phyloP scores from a whole-genome alignment of 2,329 filamentous ascomycete species.

The Calonectria montana region DNA sequence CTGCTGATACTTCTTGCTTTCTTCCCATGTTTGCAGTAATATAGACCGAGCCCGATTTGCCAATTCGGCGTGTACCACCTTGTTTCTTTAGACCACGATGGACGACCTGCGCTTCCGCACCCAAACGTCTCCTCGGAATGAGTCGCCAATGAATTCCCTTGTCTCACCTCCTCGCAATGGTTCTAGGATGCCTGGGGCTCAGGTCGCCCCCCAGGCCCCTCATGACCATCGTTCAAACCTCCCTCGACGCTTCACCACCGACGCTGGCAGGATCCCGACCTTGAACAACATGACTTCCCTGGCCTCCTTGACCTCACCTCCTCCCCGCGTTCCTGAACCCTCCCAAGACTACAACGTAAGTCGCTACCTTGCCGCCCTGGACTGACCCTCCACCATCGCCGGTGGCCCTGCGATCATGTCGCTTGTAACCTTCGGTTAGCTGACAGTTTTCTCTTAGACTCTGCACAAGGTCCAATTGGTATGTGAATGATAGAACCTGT shows the following conservation, averaged over 20 bases:
- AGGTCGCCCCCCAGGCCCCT: slow-evolving; percentile 51
- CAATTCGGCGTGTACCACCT: slow-evolving; percentile 54
- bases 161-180: slow-evolving; percentile 80
- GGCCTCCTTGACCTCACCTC: slow-evolving; percentile 58
- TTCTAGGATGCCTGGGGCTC: slow-evolving; percentile 69
- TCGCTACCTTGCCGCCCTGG: slow-evolving; percentile 27
- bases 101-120: slow-evolving; percentile 84
- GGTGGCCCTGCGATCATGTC: not conserved
- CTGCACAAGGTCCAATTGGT: slow-evolving; percentile 83
- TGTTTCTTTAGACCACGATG: slow-evolving; percentile 62
- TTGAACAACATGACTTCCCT: slow-evolving; percentile 60
- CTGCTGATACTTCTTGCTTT: slow-evolving; percentile 46
- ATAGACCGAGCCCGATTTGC: slow-evolving; percentile 46
- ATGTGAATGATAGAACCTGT: slow-evolving; percentile 53
- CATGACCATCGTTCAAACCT: slow-evolving; percentile 81
- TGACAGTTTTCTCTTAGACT: slow-evolving; percentile 57
- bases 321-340: slow-evolving; percentile 58
- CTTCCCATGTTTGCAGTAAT: slow-evolving; percentile 51
- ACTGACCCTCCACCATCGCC: not conserved
- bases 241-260: slow-evolving; percentile 93
- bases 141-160: slow-evolving; percentile 79
- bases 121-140: slow-evolving; percentile 82
- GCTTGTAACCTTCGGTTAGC: slow-evolving; percentile 17
- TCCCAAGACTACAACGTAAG: slow-evolving; percentile 61
- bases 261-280: slow-evolving; percentile 85